These are phyloP conservation scores for Coleophoma eucalyptorum DNA, from an alignment of 2,329 filamentous ascomycete genomes.

Conservation along the genomic window DNA sequence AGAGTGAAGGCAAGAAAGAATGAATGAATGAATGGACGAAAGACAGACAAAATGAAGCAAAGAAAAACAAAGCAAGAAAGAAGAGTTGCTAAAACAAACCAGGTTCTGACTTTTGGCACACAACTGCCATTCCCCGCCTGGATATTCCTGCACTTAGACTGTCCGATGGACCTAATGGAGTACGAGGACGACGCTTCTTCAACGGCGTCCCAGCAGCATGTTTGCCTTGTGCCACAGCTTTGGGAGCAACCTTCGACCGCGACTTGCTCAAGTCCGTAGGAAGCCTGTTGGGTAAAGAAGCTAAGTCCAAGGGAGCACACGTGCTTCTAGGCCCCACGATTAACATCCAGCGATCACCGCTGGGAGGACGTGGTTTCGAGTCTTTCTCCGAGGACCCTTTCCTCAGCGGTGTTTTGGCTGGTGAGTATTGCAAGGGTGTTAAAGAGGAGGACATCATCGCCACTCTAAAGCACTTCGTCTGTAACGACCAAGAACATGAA, in stretches of 20 bases:
- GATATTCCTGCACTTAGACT: conserved; percentile 62
- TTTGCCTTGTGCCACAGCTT: conserved; percentile 54
- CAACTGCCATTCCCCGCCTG: conserved; percentile 54
- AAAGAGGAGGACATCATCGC: conserved; percentile 51
- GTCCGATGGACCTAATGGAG: conserved; percentile 67
- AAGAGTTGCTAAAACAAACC: not conserved
- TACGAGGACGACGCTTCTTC: conserved; percentile 66
- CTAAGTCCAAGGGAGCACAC: conserved; percentile 53
- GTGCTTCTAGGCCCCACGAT: conserved; percentile 58
- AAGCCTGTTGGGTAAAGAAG: conserved; percentile 47
- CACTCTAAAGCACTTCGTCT: conserved; percentile 58
- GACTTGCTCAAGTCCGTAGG: conserved; percentile 48
- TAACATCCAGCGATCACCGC: conserved; percentile 58
- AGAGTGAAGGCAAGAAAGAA: too few species aligned
- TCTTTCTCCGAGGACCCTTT: conserved; percentile 56
- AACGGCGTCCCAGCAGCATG: conserved; percentile 57
- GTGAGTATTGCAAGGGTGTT: conserved; percentile 50
- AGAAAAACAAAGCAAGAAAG: not conserved
- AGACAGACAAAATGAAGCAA: too few species aligned
- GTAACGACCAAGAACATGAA: conserved; percentile 58
- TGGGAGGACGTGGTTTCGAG: conserved; percentile 57
- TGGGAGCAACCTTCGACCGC: conserved; percentile 55
- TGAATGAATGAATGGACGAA: too few species aligned
- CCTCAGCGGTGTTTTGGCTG: conserved; percentile 50
- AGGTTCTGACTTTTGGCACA: conserved; percentile 70